Percentiles rank a stretch among this genome's conserved stretches.
phyloP scores from a whole-genome alignment of 345 rosid genomes.

The Psidium guajava region DNA sequence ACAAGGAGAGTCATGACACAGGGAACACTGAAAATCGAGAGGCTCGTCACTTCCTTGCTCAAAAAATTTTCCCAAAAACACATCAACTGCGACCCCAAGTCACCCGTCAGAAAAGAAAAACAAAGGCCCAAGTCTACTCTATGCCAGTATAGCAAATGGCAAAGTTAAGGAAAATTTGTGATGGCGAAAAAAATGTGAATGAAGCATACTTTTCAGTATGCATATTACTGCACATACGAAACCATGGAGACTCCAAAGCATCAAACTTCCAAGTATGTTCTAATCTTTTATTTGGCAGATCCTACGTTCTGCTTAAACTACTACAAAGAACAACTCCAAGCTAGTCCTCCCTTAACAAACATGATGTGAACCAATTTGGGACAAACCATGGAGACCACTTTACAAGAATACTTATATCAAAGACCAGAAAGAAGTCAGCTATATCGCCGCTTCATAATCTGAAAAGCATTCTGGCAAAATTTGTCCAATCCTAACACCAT shows the following conservation, averaged over 20 bases:
- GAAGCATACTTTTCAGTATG: neutral
- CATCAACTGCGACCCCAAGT: neutral
- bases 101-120: neutral
- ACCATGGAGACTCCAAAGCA: neutral
- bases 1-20: neutral
- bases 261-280: neutral
- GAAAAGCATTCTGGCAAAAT: neutral
- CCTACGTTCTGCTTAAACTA: neutral
- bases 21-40: neutral
- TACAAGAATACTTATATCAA: neutral
- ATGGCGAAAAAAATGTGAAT: neutral
- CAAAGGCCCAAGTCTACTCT: neutral
- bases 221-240: neutral
- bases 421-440: neutral
- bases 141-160: neutral
- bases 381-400: neutral
- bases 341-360: neutral
- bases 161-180: neutral
- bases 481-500: neutral
- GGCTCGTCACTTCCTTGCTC: neutral
- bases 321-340: neutral
- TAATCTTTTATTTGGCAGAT: neutral
- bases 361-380: neutral
- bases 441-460: neutral
- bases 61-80: neutral